Percentiles rank a stretch among this genome's conserved stretches.
Conservation (phyloP, 345 rosid genomes). For the Aquilaria yunnanensis region DNA sequence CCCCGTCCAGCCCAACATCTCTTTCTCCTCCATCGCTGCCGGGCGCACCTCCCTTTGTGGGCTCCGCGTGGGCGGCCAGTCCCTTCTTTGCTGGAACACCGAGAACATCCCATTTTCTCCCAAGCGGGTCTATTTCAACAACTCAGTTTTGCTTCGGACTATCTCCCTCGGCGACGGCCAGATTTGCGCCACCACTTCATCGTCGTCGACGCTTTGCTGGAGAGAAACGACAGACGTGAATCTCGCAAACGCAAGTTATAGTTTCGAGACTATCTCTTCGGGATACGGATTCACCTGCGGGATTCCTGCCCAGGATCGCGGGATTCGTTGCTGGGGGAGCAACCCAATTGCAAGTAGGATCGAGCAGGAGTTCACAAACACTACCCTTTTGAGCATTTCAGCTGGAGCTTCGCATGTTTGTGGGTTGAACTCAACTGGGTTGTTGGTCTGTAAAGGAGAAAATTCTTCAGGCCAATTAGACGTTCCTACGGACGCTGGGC, state of each 20-base stretch:
- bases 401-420: conserved; percentile 75
- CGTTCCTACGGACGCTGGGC: conserved; percentile 30
- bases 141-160: conserved; percentile 26
- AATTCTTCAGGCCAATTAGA: conserved; percentile 51
- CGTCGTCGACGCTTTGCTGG: conserved; percentile 48
- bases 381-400: conserved; percentile 41
- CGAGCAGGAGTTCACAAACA: conserved; percentile 37
- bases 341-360: conserved; percentile 25
- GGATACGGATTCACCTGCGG: conserved; percentile 79
- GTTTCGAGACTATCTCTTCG: conserved; percentile 45
- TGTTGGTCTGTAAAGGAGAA: conserved; percentile 50
- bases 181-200: conserved; percentile 49
- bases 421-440: conserved; percentile 56
- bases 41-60: conserved; percentile 61
- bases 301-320: conserved; percentile 19
- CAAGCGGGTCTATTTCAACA: conserved; percentile 44
- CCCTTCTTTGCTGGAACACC: conserved; percentile 58
- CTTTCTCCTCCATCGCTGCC: conserved; percentile 65
- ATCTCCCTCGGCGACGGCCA: conserved; percentile 63
- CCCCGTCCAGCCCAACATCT: conserved; percentile 40
- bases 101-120: conserved; percentile 14
- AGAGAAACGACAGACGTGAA: conserved; percentile 16
- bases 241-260: conserved; percentile 1
- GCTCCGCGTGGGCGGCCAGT: conserved; percentile 50
- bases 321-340: conserved; percentile 55